phyloP scores from a whole-genome alignment of 129 eudicot species.

The Flaveria trinervia region DNA sequence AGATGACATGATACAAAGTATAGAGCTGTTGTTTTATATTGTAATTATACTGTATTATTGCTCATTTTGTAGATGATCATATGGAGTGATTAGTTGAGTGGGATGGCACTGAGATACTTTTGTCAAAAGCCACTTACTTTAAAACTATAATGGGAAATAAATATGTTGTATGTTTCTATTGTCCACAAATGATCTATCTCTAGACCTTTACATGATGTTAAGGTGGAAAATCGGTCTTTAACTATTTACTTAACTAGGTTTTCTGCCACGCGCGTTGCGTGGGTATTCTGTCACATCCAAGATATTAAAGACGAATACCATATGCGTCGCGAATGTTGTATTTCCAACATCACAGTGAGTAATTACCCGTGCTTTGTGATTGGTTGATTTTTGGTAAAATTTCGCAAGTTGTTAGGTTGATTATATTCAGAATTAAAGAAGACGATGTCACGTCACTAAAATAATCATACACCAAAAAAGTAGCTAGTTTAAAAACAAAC shows the following conservation, averaged over 20 bases:
- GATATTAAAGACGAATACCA: too few species aligned
- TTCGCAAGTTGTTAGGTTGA: too few species aligned
- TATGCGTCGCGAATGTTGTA: too few species aligned
- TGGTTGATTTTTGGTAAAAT: too few species aligned
- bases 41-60: not conserved
- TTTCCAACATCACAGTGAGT: too few species aligned
- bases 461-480: too few species aligned
- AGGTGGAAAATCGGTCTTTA: not conserved
- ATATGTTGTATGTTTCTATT: not conserved
- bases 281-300: too few species aligned
- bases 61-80: not conserved
- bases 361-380: too few species aligned
- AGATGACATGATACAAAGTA: conserved; percentile 1
- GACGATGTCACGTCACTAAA: too few species aligned
- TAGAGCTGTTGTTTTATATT: not conserved
- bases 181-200: conserved; percentile 7
- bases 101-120: conserved; percentile 24
- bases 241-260: not conserved
- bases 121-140: conserved; percentile 22
- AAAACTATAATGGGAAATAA: conserved; percentile 11
- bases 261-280: too few species aligned
- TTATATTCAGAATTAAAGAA: too few species aligned
- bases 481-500: too few species aligned
- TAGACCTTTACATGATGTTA: not conserved
- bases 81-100: conserved; percentile 12